Base-by-base conservation (phyloP, 1,139 yeast genomes). In the Kurtzmaniella quercitrusa region DNA sequence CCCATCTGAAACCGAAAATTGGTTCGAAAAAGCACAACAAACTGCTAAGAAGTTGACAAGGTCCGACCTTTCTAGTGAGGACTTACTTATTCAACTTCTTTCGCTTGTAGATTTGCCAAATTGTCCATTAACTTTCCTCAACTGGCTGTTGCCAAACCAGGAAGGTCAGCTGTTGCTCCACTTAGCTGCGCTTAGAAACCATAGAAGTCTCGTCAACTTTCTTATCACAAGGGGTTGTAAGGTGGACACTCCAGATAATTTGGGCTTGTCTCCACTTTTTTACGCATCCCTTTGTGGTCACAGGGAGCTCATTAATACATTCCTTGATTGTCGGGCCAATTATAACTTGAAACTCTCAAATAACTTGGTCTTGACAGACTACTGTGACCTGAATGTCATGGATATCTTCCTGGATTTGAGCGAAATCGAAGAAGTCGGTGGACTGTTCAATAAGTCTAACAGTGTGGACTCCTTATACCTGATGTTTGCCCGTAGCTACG, bases 161-260 rank as follows among this genome's bases (percentile, higher is more conserved):
- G 88, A 87, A 59, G 96, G 96, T 16, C 96, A 91, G 60, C 83
- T 95, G 0, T 74, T 91, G 71, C 68, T 91, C 50, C 98, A 91
- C 61, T 71, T 91, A 51, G 88, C 97, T 1, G 76, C 93, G 15
- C 63, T 85, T 49, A 80, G 84, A 60, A 89, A 89, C 36, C 88
- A 87, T 55, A 61, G 68, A 37, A 72, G 74, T 36, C 73, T 91
- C 44, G 76, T 82, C 16, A 68, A 76, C 33, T 80, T 82, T 37
- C 71, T 93, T 53, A 68, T 89, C 5, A 80, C 80, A 26, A 84
- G 80, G 55, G 97, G 97, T 4, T 91, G 95, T 26, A 78, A 87
- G 54, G 73, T 85, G 39, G 95, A 88, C 59, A 65, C 74, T 32
- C 78, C 77, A 51, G 98, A 91, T 59, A 72, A 75, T 40, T 87